Evolutionary conservation across 257 asterid genomes (phyloP), one percentile per base, ranked within the genome.

Genomic region (Linaria vulgaris): DNA sequence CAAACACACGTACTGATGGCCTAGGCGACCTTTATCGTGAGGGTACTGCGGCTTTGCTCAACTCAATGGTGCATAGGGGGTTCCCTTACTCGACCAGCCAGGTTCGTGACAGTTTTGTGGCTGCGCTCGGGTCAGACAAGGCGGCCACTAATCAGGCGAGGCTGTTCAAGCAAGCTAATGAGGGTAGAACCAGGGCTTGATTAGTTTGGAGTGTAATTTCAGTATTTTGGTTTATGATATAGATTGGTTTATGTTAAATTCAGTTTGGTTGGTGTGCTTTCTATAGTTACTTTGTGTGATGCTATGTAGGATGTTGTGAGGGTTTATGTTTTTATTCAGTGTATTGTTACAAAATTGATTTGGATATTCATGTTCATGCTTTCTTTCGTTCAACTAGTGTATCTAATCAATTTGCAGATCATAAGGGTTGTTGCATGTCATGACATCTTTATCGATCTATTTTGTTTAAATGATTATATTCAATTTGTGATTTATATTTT

Each of bases 11-110:
- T 0, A 19, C 75, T 0, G 99, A 92, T 25, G 97, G 90, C 0
- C 9, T 65, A 14, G 97, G 99, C 12, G 85, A 79, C n/a, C 95
- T 92, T 20, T 92, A 85, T 83, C 78, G 94, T 71, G 94, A 92
- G 82, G 99, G 97, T 3, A 87, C 99, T 1, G 95, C 99, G 12
- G 85, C 99, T 3, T 69, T 89, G 75, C 85, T 92, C 39, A 92
- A 92, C 87, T 85, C 99, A 31, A 80, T 92, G 91, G 84, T 79
- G 12, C 77, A 76, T 72, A 68, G 63, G 1, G 67, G 76, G 64
- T 92, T 87, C 69, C 87, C 94, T 59, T 92, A 80, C 90, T 62
- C 95, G 21, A 78, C 87, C 15, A 66, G 56, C 24, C 97, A 92
- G 69, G 97, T 92, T 5, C 80, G 86, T 63, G 84, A 87, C 1